phyloP scores from a whole-genome alignment of 2,329 filamentous ascomycete genomes.

The Thelonectria rubi region DNA sequence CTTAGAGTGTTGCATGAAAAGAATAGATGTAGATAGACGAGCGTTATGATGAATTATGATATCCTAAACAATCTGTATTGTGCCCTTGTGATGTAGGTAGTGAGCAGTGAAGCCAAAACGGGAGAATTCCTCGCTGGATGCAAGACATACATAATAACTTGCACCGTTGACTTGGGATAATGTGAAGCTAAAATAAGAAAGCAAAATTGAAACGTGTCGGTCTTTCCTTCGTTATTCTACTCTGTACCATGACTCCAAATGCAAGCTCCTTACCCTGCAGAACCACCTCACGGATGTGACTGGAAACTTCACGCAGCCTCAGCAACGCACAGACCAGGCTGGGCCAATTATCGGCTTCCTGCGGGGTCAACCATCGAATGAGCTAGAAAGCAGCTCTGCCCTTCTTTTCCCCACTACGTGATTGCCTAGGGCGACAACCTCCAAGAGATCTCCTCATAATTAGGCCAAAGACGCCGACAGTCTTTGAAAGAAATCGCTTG shows the following conservation, averaged over 20 bases:
- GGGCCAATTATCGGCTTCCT: constrained; percentile 45
- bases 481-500: constrained; percentile 25
- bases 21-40: neutral
- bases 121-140: no score
- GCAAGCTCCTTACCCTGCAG: constrained; percentile 32
- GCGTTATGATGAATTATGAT: constrained; percentile 1
- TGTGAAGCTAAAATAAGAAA: neutral
- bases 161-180: no score
- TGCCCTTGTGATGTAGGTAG: neutral
- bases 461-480: constrained; percentile 13
- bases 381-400: constrained; percentile 53
- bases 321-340: constrained; percentile 28
- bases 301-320: constrained; percentile 34
- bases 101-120: no score
- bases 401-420: constrained; percentile 45
- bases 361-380: constrained; percentile 51
- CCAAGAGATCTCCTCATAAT: constrained; percentile 32
- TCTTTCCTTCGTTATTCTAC: neutral
- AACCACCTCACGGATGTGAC: neutral
- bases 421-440: constrained; percentile 36
- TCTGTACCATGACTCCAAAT: no score
- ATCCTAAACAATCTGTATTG: neutral
- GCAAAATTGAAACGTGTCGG: neutral
- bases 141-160: no score
- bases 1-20: constrained; percentile 13